Base-by-base conservation (phyloP, 495 filamentous ascomycete genomes). In the Neurospora africana region DNA sequence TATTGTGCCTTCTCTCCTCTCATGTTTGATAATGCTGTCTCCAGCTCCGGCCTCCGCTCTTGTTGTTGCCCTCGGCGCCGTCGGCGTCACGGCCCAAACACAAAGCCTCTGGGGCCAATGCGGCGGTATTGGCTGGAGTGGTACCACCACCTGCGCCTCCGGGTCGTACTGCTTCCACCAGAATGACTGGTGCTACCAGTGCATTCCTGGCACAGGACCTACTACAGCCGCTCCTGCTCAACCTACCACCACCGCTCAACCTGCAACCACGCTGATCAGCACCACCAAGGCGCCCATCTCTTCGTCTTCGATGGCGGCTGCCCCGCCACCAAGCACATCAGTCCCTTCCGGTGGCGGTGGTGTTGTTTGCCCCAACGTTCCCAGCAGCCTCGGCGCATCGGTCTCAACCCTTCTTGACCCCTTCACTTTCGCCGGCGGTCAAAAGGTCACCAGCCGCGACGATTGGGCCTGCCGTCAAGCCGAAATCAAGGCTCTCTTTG, bases 381-480 rank as follows among this genome's bases (percentile, higher is more conserved):
- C 77, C 8, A 58, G 30, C 44, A 72, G 74, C 47, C 33, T 76
- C 2, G 70, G 72, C 19, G 61, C 15, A 15, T 71, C 77, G 0
- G 71, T 74, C 13, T 72, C 77, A n/a, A 72, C 77, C 21, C 82
- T 88, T 10, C 84, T 83, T 4, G 82, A 87, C 77, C 86, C 86
- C 23, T 88, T 86, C 76, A 84, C 78, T 33, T 85, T 83, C 74
- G 75, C 82, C 67, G 81, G 82, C 65, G 86, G 86, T 41, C 75
- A 35, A 47, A 80, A 82, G 70, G 83, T 88, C 10, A 78, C 80
- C 1, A 84, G 78, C 71, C 76, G 81, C 72, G 80, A 74, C 5
- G 80, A 86, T 69, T 88, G 83, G 82, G 69, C 71, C 23, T 88
- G 86, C 77, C 83, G 85, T 19, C 82, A 83, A 72, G 75, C 79